Base-by-base conservation (phyloP, 139 green algal species). In the Picochlorum sp. region DNA sequence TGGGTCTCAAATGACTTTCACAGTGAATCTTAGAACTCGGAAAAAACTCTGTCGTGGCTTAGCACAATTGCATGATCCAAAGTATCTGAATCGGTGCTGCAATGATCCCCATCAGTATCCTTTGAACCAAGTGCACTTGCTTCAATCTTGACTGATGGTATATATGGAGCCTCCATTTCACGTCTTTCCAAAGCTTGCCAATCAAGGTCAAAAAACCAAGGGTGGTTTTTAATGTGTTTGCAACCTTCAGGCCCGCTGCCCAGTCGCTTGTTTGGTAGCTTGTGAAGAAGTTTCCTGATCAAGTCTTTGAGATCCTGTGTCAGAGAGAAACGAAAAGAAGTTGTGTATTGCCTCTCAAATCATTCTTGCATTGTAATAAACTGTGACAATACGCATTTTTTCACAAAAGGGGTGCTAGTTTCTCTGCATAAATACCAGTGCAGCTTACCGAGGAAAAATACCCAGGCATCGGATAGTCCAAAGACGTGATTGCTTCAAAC, bases 191-290 rank as follows among this genome's bases (percentile, higher is more conserved):
- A 88, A 1, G 72, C 73, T 0, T 76, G 63, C 88, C 88, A 96
- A 72, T 96, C 81, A 69, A 94, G 90, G 45, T 70, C 76, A 8
- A 16, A 35, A 62, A 96, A 96, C 85, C 85, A 96, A 52, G 86
- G 75, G 73, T 96, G 89, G 1, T 51, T 33, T 69, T 89, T 89
- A 39, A 96, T 75, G 57, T 87, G 83, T 0, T 54, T 55, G 0
- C 71, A 76, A 3, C 85, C 88, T 9, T 65, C 70, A 31, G 76
- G 65, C 5, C 77, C 61, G 25, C 32, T 63, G 5, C 87, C 87
- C 18, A 94, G 70, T 3, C 89, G 65, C 59, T 82, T 81, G 0
- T 62, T 69, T 3, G 86, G 85, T 51, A 81, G 81, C 31, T 64
- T 74, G 35, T 81, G 61, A 37, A 96, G 76, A 54, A 96, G 68